A percentile compares a stretch with the other conserved stretches of the same genome.
These are phyloP conservation scores for Prunus dulcis DNA, from an alignment of 306 rosid species.

Conservation along the genomic window DNA sequence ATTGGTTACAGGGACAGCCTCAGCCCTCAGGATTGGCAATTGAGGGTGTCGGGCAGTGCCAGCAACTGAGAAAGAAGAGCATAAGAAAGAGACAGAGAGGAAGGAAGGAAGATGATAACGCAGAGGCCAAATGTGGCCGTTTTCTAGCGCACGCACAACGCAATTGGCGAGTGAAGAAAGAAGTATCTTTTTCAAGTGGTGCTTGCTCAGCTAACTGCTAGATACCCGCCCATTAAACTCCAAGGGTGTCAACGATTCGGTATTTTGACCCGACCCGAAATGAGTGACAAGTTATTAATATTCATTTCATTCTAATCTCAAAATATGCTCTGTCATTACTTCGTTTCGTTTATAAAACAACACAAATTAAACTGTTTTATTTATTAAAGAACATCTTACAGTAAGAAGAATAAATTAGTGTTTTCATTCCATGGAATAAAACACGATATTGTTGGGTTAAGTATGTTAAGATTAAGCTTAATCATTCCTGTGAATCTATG, in stretches of 20 bases:
- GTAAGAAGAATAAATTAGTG: too few species aligned
- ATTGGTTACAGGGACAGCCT: conserved; percentile 22
- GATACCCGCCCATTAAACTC: conserved; percentile 13
- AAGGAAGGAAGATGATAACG: conserved; percentile 4
- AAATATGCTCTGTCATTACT: neutral
- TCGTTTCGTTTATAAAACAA: neutral
- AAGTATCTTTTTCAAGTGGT: neutral
- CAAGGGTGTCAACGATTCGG: neutral
- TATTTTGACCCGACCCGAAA: neutral
- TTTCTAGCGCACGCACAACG: neutral
- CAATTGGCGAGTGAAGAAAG: neutral
- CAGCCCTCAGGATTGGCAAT: neutral
- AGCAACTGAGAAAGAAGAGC: neutral
- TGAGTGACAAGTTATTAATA: too few species aligned
- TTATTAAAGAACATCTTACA: neutral
- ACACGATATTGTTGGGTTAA: too few species aligned
- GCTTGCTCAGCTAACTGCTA: too few species aligned
- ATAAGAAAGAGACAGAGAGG: neutral
- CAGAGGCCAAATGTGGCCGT: neutral
- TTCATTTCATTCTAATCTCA: neutral
- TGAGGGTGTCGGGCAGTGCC: neutral
- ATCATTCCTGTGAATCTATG: too few species aligned
- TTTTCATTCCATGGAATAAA: too few species aligned
- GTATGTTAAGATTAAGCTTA: too few species aligned
- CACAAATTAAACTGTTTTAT: neutral